Base-by-base conservation (phyloP, 1,139 yeast genomes). In the Lodderomyces parapsilosis region DNA sequence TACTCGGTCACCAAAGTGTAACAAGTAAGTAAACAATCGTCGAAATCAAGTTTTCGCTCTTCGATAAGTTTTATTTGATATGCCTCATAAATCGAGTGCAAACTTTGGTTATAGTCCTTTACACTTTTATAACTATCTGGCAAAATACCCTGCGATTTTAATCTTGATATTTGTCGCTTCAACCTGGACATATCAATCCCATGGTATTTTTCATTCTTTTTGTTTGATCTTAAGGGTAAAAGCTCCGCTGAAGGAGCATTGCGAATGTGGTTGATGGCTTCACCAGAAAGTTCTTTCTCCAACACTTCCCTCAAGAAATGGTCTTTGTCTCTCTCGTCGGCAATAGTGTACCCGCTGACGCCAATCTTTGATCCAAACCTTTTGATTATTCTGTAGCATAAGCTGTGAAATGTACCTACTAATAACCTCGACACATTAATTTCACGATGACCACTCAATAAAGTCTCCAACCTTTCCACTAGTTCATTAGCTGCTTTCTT, bases 401-500 rank as follows among this genome's bases (percentile, higher is more conserved):
- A 76, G 42, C 93, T 80, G 58, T 91, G 97, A 58, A 91, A 90
- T 0, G 97, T 91, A 1, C 97, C 97, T 33, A 89, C 80, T 44
- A 82, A 62, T 18, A 90, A 63, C 39, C 63, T 62, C 22, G 67
- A 66, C 2, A 71, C 56, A 17, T 66, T 68, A 1, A 78, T 65
- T 2, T 54, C 59, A 0, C 66, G 55, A 14, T 28, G 24, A 2
- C 58, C 64, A 20, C 62, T 55, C 6, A 89, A 59, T 41, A 81
- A 44, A 1, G 43, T 48, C 0, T 53, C 52, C 17, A 87, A 61
- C 34, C 98, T 66, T 37, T 78, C 83, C 13, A 70, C 66, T 86
- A 91, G 84, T 61, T 91, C 97, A 42, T 72, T 76, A 2, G 97
- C 95, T 0, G 97, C 97, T 52, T 84, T 86, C 57, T 87, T 87